phyloP scores from a whole-genome alignment of 1,284 basidiomycete species.

The Sporisorium sorghi region DNA sequence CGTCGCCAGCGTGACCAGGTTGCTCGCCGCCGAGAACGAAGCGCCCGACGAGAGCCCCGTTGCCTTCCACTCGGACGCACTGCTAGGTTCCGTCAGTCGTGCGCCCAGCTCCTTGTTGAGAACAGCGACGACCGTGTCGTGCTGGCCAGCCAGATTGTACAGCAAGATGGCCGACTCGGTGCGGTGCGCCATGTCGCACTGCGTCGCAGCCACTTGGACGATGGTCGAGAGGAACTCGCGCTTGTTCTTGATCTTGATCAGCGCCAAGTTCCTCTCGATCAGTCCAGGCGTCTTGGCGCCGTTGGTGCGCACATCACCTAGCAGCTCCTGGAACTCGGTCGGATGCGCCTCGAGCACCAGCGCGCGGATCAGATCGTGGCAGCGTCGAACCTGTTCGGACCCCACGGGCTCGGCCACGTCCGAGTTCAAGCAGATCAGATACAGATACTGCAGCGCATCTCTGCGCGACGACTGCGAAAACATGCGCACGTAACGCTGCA shows the following conservation, averaged over 20 bases:
- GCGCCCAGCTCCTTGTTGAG: slow-evolving; percentile 91
- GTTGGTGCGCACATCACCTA: slow-evolving; percentile 89
- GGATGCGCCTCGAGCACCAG: slow-evolving; percentile 85
- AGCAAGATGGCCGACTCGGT: slow-evolving; percentile 92
- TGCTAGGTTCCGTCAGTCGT: slow-evolving; percentile 62
- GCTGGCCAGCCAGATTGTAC: slow-evolving; percentile 93
- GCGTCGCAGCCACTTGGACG: slow-evolving; percentile 81
- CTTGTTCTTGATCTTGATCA: slow-evolving; percentile 80
- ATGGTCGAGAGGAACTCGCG: slow-evolving; percentile 85
- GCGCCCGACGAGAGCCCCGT: slow-evolving; percentile 42
- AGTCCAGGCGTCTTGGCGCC: slow-evolving; percentile 87
- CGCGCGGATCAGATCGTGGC: slow-evolving; percentile 87
- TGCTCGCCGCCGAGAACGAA: slow-evolving; percentile 76
- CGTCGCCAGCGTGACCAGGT: slow-evolving; percentile 81
- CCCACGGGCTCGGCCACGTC: slow-evolving; percentile 77
- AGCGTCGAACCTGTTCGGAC: slow-evolving; percentile 83
- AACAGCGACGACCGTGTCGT: slow-evolving; percentile 85
- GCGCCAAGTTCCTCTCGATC: slow-evolving; percentile 83
- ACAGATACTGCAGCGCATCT: slow-evolving; percentile 94
- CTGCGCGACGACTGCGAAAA: slow-evolving; percentile 91
- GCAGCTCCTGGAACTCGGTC: slow-evolving; percentile 80
- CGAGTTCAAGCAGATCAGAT: slow-evolving; percentile 81
- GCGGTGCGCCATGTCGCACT: slow-evolving; percentile 78
- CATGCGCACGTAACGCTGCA: slow-evolving; percentile 91
- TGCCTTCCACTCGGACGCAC: slow-evolving; percentile 41